Evolutionary conservation across 2,329 filamentous ascomycete genomes (phyloP), one percentile per base, ranked within the genome.

Genomic region (Colletotrichum horii): DNA sequence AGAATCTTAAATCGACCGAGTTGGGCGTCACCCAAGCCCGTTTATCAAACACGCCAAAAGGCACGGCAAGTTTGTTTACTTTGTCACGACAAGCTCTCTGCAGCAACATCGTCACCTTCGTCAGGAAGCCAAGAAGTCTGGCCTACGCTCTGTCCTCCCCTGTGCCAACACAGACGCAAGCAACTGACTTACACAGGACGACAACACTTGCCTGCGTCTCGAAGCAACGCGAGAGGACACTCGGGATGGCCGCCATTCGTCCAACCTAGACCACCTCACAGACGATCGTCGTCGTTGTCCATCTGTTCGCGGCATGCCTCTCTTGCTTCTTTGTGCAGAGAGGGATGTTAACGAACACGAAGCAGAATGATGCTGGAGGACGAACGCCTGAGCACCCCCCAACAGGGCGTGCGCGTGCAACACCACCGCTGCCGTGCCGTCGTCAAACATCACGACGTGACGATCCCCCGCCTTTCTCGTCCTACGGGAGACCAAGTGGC

Each of bases 1-100:
- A 30, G 30, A 74, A 71, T 62, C 67, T 66, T 62, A 66, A 66
- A 71, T 66, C 34, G 30, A 55, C 72, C 62, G 72, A 75, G 61
- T 67, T 66, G 60, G 24, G 9, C 72, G 24, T 55, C 61, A 32
- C 61, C 72, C 67, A 62, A 61, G 67, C 24, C 60, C 60, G 48
- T 9, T 65, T 9, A 48, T 75, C 64, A 68, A 64, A 68, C 71
- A 61, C 28, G 60, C 67, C 71, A 65, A 70, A 24, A 34, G 58
- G 36, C 65, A 22, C 24, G 66, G 66, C 67, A 66, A n/a, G 34
- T 43, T 34, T 64, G 36, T 48, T 52, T 15, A 30, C 58, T 6
- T 48, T 19, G 32, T 22, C 58, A 34, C 15, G 26, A 14, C 19
- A 4, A 24, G 19, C 58, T 32, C 30, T 30, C 9, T 4, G 24